Base-by-base conservation (phyloP, 2,329 filamentous ascomycete species). In the Fusarium stilboides region DNA sequence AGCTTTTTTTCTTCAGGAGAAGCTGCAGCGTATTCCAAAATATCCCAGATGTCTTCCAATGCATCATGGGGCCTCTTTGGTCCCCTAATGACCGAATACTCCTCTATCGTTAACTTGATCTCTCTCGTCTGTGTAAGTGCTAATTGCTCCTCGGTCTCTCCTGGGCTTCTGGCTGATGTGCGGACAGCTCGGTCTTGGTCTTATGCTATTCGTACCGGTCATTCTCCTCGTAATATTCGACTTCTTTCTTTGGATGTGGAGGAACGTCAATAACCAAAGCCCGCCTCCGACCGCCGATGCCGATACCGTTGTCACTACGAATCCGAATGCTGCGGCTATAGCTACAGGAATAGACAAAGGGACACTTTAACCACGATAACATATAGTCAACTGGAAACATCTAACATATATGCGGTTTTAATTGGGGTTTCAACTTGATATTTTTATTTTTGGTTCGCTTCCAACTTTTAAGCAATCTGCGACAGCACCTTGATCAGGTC, bases 401-500 rank as follows among this genome's bases (percentile, higher is more conserved):
- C 10, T 31, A 10, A 31, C 28, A 31, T 49, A 40, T 51, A 17
- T 37, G 19, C 19, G 12, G 26, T 45, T 28, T n/a, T 45, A 17
- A 24, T 45, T 43, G 28, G 43, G 39, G 40, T 31, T 43, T 50
- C 39, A 53, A 53, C 55, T 55, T 65, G 54, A 47, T 50, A 46
- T 64, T 47, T 68, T 75, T 66, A 62, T 69, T 71, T 46, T 70
- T 62, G 45, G 57, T 65, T 51, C 50, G 47, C 42, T 62, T 57
- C 62, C 43, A 62, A 61, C 62, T 66, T 72, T 77, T 77, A 82
- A 60, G 84, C 84, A 76, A 97, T 85, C 77, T 94, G 85, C 72
- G 91, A 86, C 64, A 98, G 77, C 37, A 97, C 93, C 86, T 97
- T 98, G 79, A 98, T 86, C 75, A 99, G 82, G 83, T 99, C 96